A percentile compares a stretch with the other conserved stretches of the same genome.
Conservation (phyloP, 2,329 filamentous ascomycete genomes). For the Talaromyces sp. region DNA sequence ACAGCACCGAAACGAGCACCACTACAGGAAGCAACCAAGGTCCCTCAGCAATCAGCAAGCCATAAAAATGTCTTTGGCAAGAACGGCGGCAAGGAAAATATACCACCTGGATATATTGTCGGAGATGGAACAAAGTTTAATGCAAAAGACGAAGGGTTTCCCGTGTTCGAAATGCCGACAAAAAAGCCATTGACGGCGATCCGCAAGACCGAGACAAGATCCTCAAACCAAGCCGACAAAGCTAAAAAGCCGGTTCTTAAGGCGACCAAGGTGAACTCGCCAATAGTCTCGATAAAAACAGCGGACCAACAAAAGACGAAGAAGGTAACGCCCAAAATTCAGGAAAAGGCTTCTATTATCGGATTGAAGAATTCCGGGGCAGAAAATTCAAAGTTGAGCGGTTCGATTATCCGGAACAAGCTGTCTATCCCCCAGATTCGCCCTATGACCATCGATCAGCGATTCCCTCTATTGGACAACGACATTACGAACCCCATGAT, state of each 20-base stretch:
- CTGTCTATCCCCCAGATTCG: constrained; percentile 28
- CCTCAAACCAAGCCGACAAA: background rate
- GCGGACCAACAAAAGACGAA: background rate
- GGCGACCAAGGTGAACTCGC: constrained; percentile 1
- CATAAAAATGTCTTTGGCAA: constrained; percentile 47
- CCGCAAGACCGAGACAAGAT: background rate
- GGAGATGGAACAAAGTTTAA: constrained; percentile 17
- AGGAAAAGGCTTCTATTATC: background rate
- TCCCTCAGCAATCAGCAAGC: constrained; percentile 38
- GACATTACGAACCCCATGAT: constrained; percentile 53
- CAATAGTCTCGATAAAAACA: background rate
- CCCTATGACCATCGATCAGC: constrained; percentile 20
- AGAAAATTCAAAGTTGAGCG: constrained; percentile 8
- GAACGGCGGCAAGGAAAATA: constrained; percentile 59
- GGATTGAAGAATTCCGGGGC: background rate
- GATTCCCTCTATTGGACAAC: constrained; percentile 52
- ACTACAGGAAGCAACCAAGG: constrained; percentile 39
- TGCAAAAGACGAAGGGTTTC: constrained; percentile 9
- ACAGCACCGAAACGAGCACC: constrained; percentile 37
- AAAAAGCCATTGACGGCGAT: constrained; percentile 23
- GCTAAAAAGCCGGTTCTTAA: background rate
- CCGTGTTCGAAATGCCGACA: constrained; percentile 11
- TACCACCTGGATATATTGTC: constrained; percentile 46
- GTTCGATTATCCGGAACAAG: constrained; percentile 19
- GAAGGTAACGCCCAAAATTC: background rate